phyloP scores from a whole-genome alignment of 2,329 filamentous ascomycete species.

The Monascus ruber region DNA sequence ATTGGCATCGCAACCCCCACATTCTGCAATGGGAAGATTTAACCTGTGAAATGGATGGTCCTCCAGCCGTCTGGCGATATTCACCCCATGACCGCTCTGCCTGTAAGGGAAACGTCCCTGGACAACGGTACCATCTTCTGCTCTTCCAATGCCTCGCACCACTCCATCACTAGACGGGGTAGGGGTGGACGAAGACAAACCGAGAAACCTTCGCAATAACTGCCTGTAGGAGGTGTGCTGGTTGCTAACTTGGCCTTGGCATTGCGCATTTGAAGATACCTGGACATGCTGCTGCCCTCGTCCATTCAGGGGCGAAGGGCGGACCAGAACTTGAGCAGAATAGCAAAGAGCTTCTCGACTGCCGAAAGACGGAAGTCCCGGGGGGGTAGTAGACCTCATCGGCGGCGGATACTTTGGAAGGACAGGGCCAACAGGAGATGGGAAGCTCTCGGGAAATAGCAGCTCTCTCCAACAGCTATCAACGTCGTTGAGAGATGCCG shows the following conservation, averaged over 20 bases:
- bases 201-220: conserved; percentile 20
- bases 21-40: conserved; percentile 13
- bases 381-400: conserved; percentile 28
- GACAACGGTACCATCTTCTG: conserved; percentile 30
- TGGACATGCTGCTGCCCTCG: conserved; percentile 3
- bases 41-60: conserved; percentile 26
- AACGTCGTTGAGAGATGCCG: conserved; percentile 16
- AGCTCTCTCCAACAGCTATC: conserved; percentile 9
- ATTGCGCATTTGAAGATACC: neutral
- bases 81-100: conserved; percentile 31
- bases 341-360: conserved; percentile 27
- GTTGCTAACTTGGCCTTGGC: neutral
- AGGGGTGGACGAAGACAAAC: conserved; percentile 9
- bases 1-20: conserved; percentile 1
- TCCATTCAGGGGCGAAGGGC: conserved; percentile 3
- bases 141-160: conserved; percentile 20
- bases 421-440: conserved; percentile 18
- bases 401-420: conserved; percentile 28
- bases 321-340: conserved; percentile 15
- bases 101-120: conserved; percentile 29
- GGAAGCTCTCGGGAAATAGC: conserved; percentile 12
- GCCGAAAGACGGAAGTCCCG: conserved; percentile 34
- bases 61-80: conserved; percentile 14
- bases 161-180: conserved; percentile 7
- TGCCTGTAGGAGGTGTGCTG: conserved; percentile 12